Base-by-base conservation (phyloP, 306 rosid species). In the Rosa lucieae region DNA sequence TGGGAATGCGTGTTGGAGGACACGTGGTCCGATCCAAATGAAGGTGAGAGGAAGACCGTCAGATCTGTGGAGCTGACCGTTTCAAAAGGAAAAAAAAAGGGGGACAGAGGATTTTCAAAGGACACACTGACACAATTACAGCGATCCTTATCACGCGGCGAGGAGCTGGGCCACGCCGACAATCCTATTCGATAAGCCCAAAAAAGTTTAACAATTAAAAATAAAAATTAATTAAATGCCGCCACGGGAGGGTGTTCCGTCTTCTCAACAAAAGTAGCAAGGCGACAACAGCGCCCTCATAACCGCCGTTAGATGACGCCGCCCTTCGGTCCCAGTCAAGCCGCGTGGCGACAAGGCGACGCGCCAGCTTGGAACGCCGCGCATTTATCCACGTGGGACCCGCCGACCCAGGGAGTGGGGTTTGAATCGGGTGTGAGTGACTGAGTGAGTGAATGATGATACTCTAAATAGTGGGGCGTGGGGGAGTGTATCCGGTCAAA, bases 71-170 rank as follows among this genome's bases (percentile, higher is more conserved):
- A 37, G 15, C 63, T 56, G 37, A 77, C 74, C 51, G n/a, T 20
- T 77, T 65, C 59, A 63, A 78, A n/a, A 58, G 13, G 13, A 23
- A 23, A 23, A 35, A 52, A 48, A 78, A 58, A 58, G 65, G 5
- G 59, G 65, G 62, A 2, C 32, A 52, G 3, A 70, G 21, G 13
- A 70, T 70, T 46, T 70, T 43, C 53, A 67, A 67, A 66, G 42
- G 47, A 56, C 75, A 15, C 21, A n/a, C 13, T 18, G 37, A 37
- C 18, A 72, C 46, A 37, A 39, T 23, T 61, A 44, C 65, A 56
- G 73, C 40, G 74, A 74, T 83, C 81, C 88, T 58, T 55, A 75
- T 73, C 86, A 73, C 85, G 87, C 89, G 88, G 87, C 82, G 86
- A 78, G 79, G 85, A 67, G 88, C 72, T 65, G 83, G 49, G 65